Conservation (phyloP, 1,139 yeast species). For the Keqinozyma sinolaborantium region DNA sequence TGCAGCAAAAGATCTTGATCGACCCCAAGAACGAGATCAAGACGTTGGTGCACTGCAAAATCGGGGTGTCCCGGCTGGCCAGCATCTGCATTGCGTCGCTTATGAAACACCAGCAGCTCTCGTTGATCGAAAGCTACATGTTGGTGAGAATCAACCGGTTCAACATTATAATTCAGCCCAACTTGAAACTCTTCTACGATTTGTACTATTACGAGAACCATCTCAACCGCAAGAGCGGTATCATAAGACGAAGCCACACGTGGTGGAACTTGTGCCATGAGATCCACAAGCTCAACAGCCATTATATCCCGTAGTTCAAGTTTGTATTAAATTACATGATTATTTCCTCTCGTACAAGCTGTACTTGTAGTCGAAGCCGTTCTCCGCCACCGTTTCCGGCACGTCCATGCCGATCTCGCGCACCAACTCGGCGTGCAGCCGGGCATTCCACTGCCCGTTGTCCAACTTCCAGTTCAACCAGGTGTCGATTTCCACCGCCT, state of each 20-base stretch:
- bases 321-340: background rate
- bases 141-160: slow-evolving; percentile 80
- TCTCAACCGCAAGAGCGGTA: slow-evolving; percentile 17
- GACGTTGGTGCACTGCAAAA: slow-evolving; percentile 82
- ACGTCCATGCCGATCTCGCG: slow-evolving; percentile 36
- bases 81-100: slow-evolving; percentile 88
- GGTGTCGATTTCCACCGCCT: slow-evolving; percentile 59
- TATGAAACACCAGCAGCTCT: slow-evolving; percentile 67
- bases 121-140: slow-evolving; percentile 70
- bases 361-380: slow-evolving; percentile 48
- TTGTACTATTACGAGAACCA: slow-evolving; percentile 73
- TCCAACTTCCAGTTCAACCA: slow-evolving; percentile 41
- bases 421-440: slow-evolving; percentile 29
- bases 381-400: slow-evolving; percentile 37
- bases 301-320: slow-evolving; percentile 22
- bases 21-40: slow-evolving; percentile 27
- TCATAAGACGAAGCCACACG: slow-evolving; percentile 13
- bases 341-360: slow-evolving; percentile 7
- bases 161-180: slow-evolving; percentile 89
- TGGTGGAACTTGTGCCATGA: slow-evolving; percentile 38
- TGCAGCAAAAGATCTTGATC: slow-evolving; percentile 28
- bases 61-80: slow-evolving; percentile 89
- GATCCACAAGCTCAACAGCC: slow-evolving; percentile 29
- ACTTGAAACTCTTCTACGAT: slow-evolving; percentile 81
- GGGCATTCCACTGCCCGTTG: slow-evolving; percentile 29